These are phyloP conservation scores for Daldinia sp. DNA, from an alignment of 2,329 filamentous ascomycete species.

Conservation along the genomic window DNA sequence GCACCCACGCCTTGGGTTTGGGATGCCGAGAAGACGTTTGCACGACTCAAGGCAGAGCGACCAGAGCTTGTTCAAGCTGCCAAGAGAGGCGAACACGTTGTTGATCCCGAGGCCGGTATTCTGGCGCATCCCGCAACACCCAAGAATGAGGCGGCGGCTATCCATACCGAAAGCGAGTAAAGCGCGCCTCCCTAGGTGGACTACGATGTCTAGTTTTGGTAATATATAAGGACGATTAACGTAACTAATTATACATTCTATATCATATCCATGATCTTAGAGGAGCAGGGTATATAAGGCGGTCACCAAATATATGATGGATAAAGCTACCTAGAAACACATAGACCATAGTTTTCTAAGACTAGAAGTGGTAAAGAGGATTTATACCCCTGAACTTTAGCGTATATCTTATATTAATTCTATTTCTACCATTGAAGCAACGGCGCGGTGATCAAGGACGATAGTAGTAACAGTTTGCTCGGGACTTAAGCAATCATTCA, in stretches of 20 bases:
- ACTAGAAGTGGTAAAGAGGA: not conserved
- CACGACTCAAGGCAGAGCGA: slow-evolving; percentile 70
- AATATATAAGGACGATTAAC: not conserved
- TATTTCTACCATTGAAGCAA: not conserved
- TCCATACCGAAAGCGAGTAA: slow-evolving; percentile 34
- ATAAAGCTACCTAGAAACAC: not conserved
- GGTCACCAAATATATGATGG: not conserved
- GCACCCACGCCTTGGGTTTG: slow-evolving; percentile 75
- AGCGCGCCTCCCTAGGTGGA: slow-evolving; percentile 11
- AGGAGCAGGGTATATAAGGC: not conserved
- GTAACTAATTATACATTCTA: not conserved
- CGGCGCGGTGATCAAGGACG: not conserved
- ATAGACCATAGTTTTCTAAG: not conserved
- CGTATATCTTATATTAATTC: not conserved
- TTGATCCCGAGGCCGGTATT: slow-evolving; percentile 49
- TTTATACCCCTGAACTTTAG: slow-evolving; percentile 6
- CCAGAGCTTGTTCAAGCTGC: slow-evolving; percentile 60
- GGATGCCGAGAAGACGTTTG: slow-evolving; percentile 76
- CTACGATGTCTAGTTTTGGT: not conserved
- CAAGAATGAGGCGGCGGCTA: slow-evolving; percentile 17
- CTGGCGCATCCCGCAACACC: slow-evolving; percentile 15
- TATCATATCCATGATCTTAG: not conserved
- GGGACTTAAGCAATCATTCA: not conserved
- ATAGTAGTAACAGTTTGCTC: not conserved
- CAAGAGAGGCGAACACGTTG: slow-evolving; percentile 44